Base-by-base conservation (phyloP, 208 protist species). In the Leptomonas pyrrhocoris region DNA sequence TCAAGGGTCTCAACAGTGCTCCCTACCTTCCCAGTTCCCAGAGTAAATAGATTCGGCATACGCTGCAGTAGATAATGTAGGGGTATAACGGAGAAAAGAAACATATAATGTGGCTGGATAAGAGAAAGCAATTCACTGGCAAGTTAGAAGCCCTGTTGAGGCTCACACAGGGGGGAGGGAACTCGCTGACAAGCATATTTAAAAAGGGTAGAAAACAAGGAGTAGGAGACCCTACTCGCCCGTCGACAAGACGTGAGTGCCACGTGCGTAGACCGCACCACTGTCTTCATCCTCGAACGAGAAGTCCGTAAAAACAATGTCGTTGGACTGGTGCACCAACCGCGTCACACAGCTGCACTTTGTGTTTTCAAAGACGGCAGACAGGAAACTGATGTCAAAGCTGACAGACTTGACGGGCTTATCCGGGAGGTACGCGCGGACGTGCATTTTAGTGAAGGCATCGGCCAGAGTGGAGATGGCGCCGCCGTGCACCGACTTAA, bases 401-500 rank as follows among this genome's bases (percentile, higher is more conserved):
- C 84, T 94, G n/a, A 94, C 73, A 28, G 86, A 84, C 2, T 50
- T 40, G 9, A 83, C 43, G 13, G 50, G 25, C 18, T 69, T 40
- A 19, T 74, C 58, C 0, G 79, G 71, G 4, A 58, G 40, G n/a
- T 71, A 65, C 9, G 86, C 70, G 16, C 59, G 53, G 54, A 73
- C 64, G 63, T 96, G 88, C 50, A 96, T 84, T 66, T 80, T 82
- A 11, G 91, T 96, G 60, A 96, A 96, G 36, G 68, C 61, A 62
- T 96, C 89, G 0, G 85, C 91, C 38, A 96, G 67, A 19, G 85
- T 92, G n/a, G 91, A 84, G 31, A 96, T 75, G 2, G 89, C 81
- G n/a, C 91, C 91, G 40, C 91, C 91, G 62, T 96, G 91, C 0
- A 92, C 83, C n/a, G 89, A 90, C 36, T 81, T 83, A 72, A 96